Conservation (phyloP, 2,329 filamentous ascomycete species). For the Diaporthe australafricana region DNA sequence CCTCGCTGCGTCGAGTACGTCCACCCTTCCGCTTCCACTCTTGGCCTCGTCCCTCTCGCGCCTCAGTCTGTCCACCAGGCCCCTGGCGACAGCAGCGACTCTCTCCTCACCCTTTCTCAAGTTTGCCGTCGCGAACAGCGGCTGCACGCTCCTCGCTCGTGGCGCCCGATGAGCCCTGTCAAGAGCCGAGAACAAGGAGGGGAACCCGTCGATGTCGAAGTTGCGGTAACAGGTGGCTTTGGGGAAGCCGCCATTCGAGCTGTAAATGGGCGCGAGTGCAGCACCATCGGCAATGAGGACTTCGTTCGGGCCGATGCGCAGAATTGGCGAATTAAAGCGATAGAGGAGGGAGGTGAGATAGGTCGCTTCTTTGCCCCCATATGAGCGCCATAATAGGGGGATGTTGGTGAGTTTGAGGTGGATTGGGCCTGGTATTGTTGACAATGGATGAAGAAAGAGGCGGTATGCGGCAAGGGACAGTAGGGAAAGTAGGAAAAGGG, state of each 20-base stretch:
- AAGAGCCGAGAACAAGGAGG: slow-evolving; percentile 63
- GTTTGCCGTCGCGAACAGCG: slow-evolving; percentile 58
- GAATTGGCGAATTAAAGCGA: slow-evolving; percentile 39
- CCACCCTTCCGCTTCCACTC: slow-evolving; percentile 46
- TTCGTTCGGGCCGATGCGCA: slow-evolving; percentile 52
- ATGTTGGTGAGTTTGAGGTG: slow-evolving; percentile 15
- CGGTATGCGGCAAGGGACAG: neutral
- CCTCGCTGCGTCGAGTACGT: slow-evolving; percentile 61
- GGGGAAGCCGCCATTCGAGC: slow-evolving; percentile 61
- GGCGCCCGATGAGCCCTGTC: slow-evolving; percentile 53
- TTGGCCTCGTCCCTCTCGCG: slow-evolving; percentile 41
- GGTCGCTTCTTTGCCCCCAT: slow-evolving; percentile 20
- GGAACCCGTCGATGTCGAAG: slow-evolving; percentile 67
- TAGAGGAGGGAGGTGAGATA: slow-evolving; percentile 21
- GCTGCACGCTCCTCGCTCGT: slow-evolving; percentile 61
- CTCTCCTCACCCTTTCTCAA: slow-evolving; percentile 34
- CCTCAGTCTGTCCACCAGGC: slow-evolving; percentile 47
- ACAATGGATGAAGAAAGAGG: slow-evolving; percentile 9
- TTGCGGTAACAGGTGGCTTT: slow-evolving; percentile 65
- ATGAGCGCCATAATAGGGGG: slow-evolving; percentile 27
- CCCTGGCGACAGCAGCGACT: slow-evolving; percentile 54
- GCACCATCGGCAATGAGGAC: slow-evolving; percentile 56
- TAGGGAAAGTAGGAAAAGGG: neutral
- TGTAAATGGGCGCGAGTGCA: slow-evolving; percentile 62
- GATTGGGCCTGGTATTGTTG: slow-evolving; percentile 15